These are phyloP conservation scores for Epichloe bromicola DNA, from an alignment of 2,329 filamentous ascomycete species.

Conservation along the genomic window DNA sequence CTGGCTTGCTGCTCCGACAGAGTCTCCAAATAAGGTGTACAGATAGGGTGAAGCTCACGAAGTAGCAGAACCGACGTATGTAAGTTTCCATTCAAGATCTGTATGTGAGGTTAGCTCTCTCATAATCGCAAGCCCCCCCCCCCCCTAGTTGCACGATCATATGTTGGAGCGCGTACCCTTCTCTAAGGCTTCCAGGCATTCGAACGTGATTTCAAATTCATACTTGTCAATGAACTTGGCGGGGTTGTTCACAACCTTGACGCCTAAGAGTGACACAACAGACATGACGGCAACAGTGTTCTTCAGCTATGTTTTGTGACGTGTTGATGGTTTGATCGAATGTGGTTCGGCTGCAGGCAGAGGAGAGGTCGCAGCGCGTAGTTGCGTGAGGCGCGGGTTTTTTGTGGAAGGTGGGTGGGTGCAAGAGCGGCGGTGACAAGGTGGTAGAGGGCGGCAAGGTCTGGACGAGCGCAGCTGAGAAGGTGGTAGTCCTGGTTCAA, in stretches of 20 bases:
- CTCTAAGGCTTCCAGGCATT: conserved; percentile 87
- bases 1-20: neutral
- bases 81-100: conserved; percentile 99
- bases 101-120: conserved; percentile 3
- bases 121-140: neutral
- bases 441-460: neutral
- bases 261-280: conserved; percentile 87
- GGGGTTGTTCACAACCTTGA: conserved; percentile 95
- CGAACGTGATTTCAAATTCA: conserved; percentile 97
- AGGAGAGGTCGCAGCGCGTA: neutral
- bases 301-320: neutral
- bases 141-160: too few species aligned
- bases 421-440: conserved; percentile 3
- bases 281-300: conserved; percentile 49
- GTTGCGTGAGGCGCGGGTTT: neutral
- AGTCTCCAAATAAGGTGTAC: conserved; percentile 7
- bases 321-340: neutral
- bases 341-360: neutral
- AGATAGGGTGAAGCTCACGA: conserved; percentile 49
- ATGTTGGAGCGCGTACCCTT: conserved; percentile 49
- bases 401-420: conserved; percentile 2
- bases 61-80: conserved; percentile 95
- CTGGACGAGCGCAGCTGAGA: neutral
- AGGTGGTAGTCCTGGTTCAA: too few species aligned
- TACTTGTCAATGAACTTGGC: conserved; percentile 87